These are phyloP conservation scores for Psidium friedrichsthalianum DNA, from an alignment of 345 rosid genomes.

Conservation along the genomic window DNA sequence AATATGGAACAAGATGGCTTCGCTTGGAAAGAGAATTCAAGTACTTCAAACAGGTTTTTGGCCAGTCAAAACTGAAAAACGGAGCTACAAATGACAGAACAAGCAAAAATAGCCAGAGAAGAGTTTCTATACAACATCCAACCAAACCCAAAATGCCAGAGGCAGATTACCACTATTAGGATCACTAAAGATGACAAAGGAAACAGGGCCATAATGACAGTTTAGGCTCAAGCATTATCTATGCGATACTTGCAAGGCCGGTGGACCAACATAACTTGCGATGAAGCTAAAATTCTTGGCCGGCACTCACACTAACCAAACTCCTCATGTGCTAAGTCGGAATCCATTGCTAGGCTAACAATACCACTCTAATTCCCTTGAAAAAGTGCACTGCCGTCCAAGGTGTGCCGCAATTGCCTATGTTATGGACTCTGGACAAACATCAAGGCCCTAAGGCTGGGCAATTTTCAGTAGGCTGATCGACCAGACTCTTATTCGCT, in stretches of 20 bases:
- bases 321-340: not conserved
- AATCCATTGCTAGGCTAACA: not conserved
- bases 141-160: not conserved
- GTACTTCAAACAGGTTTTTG: not conserved
- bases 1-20: not conserved
- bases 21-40: not conserved
- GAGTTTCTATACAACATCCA: not conserved
- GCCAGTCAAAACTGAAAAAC: not conserved
- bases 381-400: not conserved
- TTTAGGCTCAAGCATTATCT: not conserved
- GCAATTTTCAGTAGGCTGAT: not conserved
- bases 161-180: not conserved
- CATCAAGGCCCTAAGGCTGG: not conserved
- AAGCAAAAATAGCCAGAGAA: not conserved
- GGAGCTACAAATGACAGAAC: not conserved
- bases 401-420: not conserved
- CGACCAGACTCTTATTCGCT: not conserved
- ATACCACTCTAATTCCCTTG: not conserved
- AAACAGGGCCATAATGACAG: not conserved
- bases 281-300: too few relatives aligned
- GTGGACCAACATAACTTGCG: not conserved
- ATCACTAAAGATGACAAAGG: not conserved
- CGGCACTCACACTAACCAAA: not conserved
- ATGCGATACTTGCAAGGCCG: not conserved
- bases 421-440: not conserved